Base-by-base conservation (phyloP, 2,329 filamentous ascomycete genomes). In the Fusarium oxysporum region DNA sequence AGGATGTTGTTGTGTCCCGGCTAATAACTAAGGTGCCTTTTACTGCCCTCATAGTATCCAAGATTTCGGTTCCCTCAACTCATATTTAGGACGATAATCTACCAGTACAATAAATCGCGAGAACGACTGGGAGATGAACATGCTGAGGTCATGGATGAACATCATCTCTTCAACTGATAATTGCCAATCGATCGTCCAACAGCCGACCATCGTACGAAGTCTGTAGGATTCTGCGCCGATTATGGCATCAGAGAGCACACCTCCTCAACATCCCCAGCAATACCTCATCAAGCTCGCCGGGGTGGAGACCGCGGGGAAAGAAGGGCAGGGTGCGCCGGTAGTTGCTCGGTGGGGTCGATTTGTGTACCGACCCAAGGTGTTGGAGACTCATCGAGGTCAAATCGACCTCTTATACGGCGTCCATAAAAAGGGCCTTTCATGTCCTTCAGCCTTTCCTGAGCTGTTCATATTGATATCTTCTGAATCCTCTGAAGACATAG, bases 261-360 rank as follows among this genome's bases (percentile, higher is more conserved):
- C 32, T 38, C 23, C 50, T 53, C 23, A 14, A n/a, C 48, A 28
- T 35, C 41, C 28, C 33, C n/a, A 37, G 32, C 60, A 61, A 43
- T 57, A 14, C n/a, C 43, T 58, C 33, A 55, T 35, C 50, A 38
- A 44, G 53, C 50, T 57, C 37, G 37, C 38, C 41, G 23, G 41
- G 35, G 50, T 61, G 66, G 71, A 51, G 54, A 64, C 48, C 40
- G 70, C 50, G 54, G 69, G 41, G 58, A n/a, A n/a, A 37, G n/a
- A 57, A 58, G 47, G 50, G 58, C 45, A 38, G 70, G 55, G 41
- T 58, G 58, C 28, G 41, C 43, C 40, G 62, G 67, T 64, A 74
- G 67, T 56, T 71, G 48, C 41, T 44, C 19, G n/a, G 58, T 65
- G 67, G 71, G 58, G 67, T 32, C 47, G 38, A 41, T 9, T 11